Percentiles rank a stretch among this genome's conserved stretches.
These are phyloP conservation scores for Parmales sp. DNA, from an alignment of 108 stramenopile species.

Conservation along the genomic window DNA sequence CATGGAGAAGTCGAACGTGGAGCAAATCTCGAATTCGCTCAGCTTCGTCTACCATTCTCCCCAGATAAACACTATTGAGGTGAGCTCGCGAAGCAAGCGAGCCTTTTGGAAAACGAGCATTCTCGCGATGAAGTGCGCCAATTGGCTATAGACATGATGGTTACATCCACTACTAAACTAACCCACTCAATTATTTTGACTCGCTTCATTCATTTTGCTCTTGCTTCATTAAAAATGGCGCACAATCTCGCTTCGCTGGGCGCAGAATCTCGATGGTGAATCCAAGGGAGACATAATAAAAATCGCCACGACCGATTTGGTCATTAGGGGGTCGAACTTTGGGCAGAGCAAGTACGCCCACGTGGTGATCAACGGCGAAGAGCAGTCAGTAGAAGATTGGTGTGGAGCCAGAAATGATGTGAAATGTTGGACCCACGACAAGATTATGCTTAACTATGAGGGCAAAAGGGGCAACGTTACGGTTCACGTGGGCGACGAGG, in stretches of 20 bases:
- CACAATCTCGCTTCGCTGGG: too few species aligned
- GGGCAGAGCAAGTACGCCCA: neutral
- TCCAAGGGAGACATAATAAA: neutral
- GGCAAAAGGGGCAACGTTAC: neutral
- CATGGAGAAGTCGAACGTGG: neutral
- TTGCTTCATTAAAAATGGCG: too few species aligned
- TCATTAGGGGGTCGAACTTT: slow-evolving; percentile 6
- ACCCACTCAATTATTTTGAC: too few species aligned
- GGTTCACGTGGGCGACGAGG: neutral
- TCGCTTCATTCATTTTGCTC: too few species aligned
- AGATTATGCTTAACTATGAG: neutral
- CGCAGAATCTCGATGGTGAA: neutral
- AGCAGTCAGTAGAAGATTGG: too few species aligned
- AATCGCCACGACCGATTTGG: neutral
- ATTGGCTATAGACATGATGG: too few species aligned
- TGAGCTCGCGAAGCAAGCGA: too few species aligned
- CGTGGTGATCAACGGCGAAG: slow-evolving; percentile 5
- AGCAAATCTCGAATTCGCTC: neutral
- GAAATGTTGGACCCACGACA: neutral
- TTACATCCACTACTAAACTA: too few species aligned
- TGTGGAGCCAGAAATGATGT: neutral
- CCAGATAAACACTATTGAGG: neutral
- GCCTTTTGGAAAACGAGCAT: too few species aligned
- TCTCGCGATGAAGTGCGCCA: too few species aligned
- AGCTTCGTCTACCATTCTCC: neutral